A percentile compares a stretch with the other conserved stretches of the same genome.
Conservation (phyloP, 192 early-diverging fungal genomes). For the Podila verticillata region DNA sequence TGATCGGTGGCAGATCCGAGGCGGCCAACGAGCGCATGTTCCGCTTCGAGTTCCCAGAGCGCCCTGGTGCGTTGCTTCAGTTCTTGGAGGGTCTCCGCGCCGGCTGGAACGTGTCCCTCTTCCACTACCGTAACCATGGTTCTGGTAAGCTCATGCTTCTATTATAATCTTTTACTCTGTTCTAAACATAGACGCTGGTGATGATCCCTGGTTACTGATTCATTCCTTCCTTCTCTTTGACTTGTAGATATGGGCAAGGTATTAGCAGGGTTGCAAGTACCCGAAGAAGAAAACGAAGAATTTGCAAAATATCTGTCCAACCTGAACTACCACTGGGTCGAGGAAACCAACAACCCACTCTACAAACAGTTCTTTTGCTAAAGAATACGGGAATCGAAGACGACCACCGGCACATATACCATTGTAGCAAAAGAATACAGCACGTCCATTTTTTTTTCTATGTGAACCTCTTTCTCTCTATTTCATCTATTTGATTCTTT, state of each 20-base stretch:
- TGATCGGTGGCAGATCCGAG: slow-evolving; percentile 85
- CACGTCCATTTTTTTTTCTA: background rate
- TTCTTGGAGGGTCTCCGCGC: slow-evolving; percentile 80
- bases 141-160: slow-evolving; percentile 55
- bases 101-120: slow-evolving; percentile 85
- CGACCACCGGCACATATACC: background rate
- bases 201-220: background rate
- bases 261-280: slow-evolving; percentile 93
- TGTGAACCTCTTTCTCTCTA: background rate
- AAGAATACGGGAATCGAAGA: background rate
- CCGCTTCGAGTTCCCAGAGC: slow-evolving; percentile 96
- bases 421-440: background rate
- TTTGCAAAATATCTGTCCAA: slow-evolving; percentile 86
- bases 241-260: slow-evolving; percentile 89
- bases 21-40: slow-evolving; percentile 90
- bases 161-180: background rate
- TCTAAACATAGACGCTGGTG: background rate
- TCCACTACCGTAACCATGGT: slow-evolving; percentile 98
- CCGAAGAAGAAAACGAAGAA: slow-evolving; percentile 61
- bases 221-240: background rate
- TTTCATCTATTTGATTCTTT: background rate
- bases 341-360: slow-evolving; percentile 92
- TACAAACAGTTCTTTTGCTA: slow-evolving; percentile 86
- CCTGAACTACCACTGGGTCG: slow-evolving; percentile 87
- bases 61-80: slow-evolving; percentile 90